These are phyloP conservation scores for Tuber umbilicatum DNA, from an alignment of 495 filamentous ascomycete species.

Conservation along the genomic window DNA sequence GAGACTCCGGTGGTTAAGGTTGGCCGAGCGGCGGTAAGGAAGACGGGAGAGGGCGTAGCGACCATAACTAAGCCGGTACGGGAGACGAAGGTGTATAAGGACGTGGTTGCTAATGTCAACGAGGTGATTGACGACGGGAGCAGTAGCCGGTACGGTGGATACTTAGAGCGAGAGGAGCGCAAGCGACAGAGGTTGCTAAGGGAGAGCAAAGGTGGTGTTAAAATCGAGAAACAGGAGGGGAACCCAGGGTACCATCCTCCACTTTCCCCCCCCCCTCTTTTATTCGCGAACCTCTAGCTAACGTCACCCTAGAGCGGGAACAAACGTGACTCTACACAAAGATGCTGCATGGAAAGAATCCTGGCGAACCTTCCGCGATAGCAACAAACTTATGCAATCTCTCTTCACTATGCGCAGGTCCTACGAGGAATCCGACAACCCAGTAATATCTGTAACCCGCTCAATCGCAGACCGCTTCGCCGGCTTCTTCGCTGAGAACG, in stretches of 20 bases:
- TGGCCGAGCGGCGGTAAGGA: conserved; percentile 75
- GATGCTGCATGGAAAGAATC: conserved; percentile 93
- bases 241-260: conserved; percentile 67
- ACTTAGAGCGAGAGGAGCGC: conserved; percentile 91
- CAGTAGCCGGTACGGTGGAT: conserved; percentile 91
- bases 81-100: conserved; percentile 88
- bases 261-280: conserved; percentile 43
- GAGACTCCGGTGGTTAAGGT: conserved; percentile 88
- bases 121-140: conserved; percentile 94
- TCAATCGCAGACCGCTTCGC: conserved; percentile 87
- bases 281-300: conserved; percentile 84
- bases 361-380: conserved; percentile 86
- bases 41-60: conserved; percentile 78
- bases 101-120: conserved; percentile 64
- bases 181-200: conserved; percentile 65
- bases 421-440: conserved; percentile 96
- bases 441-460: conserved; percentile 82
- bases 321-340: conserved; percentile 91
- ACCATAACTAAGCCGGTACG: conserved; percentile 89
- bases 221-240: conserved; percentile 58
- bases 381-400: conserved; percentile 78
- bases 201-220: conserved; percentile 54
- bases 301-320: conserved; percentile 79
- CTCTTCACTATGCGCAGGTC: conserved; percentile 73
- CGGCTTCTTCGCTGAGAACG: conserved; percentile 96